These are phyloP conservation scores for Apocynum venetum DNA, from an alignment of 257 asterid species.

Conservation along the genomic window DNA sequence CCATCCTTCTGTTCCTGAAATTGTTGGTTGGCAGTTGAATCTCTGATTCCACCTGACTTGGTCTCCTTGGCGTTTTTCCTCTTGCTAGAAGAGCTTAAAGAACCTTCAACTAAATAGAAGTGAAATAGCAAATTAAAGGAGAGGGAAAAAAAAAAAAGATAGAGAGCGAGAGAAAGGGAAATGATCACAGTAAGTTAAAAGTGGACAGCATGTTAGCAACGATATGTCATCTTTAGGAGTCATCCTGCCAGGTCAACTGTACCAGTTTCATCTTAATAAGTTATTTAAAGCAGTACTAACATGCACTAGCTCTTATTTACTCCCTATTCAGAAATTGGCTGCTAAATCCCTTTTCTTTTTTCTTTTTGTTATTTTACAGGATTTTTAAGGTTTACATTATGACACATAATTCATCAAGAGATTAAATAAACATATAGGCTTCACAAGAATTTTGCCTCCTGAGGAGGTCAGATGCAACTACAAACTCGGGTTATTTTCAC, in stretches of 20 bases:
- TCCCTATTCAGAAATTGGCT: not conserved
- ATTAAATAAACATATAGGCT: not conserved
- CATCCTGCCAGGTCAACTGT: not conserved
- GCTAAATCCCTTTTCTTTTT: not conserved
- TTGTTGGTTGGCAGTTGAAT: constrained; percentile 25
- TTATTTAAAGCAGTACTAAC: too few relatives aligned
- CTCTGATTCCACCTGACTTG: constrained; percentile 27
- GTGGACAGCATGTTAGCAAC: not conserved
- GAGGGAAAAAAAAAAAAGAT: not conserved
- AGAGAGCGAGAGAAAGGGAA: not conserved
- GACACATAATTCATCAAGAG: not conserved
- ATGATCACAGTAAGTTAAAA: not conserved
- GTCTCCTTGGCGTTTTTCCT: constrained; percentile 35
- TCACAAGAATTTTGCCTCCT: not conserved
- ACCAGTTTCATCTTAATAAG: not conserved
- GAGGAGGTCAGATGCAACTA: not conserved
- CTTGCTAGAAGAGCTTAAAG: constrained; percentile 59
- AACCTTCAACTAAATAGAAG: constrained; percentile 51
- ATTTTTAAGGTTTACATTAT: not conserved
- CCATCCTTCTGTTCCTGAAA: constrained; percentile 29
- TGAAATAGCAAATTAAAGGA: not conserved
- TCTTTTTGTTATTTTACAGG: not conserved
- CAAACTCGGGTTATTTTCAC: not conserved
- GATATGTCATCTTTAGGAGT: not conserved
- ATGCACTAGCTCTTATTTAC: not conserved